Base-by-base conservation (phyloP, 176 grass and related monocot species). In the Ensete ventricosum region DNA sequence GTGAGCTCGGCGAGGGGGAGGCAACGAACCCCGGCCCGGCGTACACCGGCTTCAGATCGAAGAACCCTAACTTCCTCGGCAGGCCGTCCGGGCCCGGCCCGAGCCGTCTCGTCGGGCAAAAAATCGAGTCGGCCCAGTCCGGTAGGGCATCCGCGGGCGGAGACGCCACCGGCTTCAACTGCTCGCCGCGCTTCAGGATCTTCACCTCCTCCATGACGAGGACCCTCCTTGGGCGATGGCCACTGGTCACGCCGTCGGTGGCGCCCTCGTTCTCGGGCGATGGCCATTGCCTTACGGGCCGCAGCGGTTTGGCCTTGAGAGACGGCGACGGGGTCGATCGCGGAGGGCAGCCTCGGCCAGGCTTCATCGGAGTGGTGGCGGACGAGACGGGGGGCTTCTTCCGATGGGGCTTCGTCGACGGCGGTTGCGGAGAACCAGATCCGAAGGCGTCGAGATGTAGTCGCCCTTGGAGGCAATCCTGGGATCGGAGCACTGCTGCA, bases 171-270 rank as follows among this genome's bases (percentile, higher is more conserved):
- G 81, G 55, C 1, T 58, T 54, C 1, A 67, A 23, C 64, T 83
- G 80, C 84, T 89, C 90, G 77, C 90, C 84, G 12, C 90, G 90
- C 87, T 79, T 93, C 50, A 93, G 87, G 73, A 93, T 93, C 67
- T 76, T 79, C 14, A 93, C 78, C 26, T 87, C 76, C 27, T 76
- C 77, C 87, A 85, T 89, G 12, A 83, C 75, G 2, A 81, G 60
- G 9, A 21, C 26, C 23, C 74, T 77, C 24, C 79, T 67, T 0
- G 82, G 77, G 11, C n/a, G 25, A 23, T 23, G 22, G 22, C 22
- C 22, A 23, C 0, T 0, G 78, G 73, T 81, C 81, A 81, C 10
- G 53, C 25, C 14, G 78, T 70, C 0, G 78, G 79, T 2, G 54
- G 14, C 64, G 86, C 77, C 73, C 75, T 87, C 23, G 82, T 22